Evolutionary conservation across 2,329 filamentous ascomycete species (phyloP).

Genomic region (Catunica adiposa): DNA sequence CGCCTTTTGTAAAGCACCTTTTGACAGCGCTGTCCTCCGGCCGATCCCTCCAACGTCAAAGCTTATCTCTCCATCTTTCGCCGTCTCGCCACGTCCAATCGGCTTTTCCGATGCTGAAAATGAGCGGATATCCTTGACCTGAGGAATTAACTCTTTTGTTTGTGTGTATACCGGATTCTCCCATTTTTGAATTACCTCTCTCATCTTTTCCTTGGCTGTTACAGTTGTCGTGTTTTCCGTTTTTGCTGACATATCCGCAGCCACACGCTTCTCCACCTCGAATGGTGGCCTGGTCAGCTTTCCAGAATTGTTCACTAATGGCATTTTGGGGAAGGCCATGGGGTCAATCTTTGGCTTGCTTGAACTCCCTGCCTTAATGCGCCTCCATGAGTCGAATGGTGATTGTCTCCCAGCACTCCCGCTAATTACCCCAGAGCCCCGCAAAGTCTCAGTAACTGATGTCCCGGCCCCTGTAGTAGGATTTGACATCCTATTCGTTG

Average conservation of each 20-base stretch:
- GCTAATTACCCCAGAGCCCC: not conserved
- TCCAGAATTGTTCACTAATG: constrained; percentile 9
- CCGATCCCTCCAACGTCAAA: constrained; percentile 7
- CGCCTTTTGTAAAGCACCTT: constrained; percentile 40
- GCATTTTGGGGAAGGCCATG: constrained; percentile 3
- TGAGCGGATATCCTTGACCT: constrained; percentile 18
- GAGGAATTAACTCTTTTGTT: constrained; percentile 29
- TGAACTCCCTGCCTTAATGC: constrained; percentile 17
- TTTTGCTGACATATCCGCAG: not conserved
- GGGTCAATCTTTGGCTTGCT: constrained; percentile 1
- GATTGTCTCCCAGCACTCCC: constrained; percentile 12
- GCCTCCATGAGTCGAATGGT: constrained; percentile 25
- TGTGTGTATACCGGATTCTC: constrained; percentile 58
- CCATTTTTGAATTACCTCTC: constrained; percentile 47
- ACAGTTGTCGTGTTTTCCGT: not conserved
- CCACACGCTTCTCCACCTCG: not conserved
- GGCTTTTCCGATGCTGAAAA: constrained; percentile 11
- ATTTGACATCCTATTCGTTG: not conserved
- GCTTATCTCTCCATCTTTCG: constrained; percentile 15
- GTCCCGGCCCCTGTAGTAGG: not conserved
- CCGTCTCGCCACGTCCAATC: not conserved
- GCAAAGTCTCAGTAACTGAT: not conserved
- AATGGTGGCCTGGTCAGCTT: constrained; percentile 14
- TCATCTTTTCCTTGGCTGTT: constrained; percentile 36
- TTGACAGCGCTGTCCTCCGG: constrained; percentile 37